phyloP scores from a whole-genome alignment of 2,329 filamentous ascomycete species.

The Fusarium sp. region DNA sequence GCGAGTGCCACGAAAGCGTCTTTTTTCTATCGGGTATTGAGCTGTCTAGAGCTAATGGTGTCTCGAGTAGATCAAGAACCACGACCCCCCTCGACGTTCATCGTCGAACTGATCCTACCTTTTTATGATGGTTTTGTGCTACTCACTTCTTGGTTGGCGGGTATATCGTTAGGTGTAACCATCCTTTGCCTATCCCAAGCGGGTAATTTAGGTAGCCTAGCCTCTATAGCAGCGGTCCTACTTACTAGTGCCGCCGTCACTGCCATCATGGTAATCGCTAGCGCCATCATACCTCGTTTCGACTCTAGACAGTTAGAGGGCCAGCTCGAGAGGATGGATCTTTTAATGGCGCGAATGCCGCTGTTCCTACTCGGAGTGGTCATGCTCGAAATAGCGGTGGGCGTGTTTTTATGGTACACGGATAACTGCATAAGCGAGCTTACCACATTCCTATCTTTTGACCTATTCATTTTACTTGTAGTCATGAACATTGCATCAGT shows the following conservation, averaged over 20 bases:
- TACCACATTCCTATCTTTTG: background rate
- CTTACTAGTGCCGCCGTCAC: background rate
- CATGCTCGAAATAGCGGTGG: background rate
- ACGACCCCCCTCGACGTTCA: background rate
- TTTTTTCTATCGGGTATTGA: background rate
- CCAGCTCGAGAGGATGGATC: background rate
- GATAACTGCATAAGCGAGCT: background rate
- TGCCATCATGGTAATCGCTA: background rate
- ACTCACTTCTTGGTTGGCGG: background rate
- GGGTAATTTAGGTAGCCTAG: background rate
- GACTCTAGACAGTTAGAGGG: background rate
- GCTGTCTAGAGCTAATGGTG: background rate
- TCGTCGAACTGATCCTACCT: background rate
- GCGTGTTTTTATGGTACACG: background rate
- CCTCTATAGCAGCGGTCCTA: background rate
- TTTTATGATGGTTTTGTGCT: background rate
- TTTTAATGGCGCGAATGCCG: background rate
- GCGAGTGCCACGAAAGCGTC: background rate
- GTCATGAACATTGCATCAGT: background rate
- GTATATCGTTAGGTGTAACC: background rate
- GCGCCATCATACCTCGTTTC: background rate
- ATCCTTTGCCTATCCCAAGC: background rate
- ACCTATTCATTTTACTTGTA: background rate
- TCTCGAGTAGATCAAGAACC: background rate
- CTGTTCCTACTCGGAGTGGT: background rate